A percentile compares a stretch with the other conserved stretches of the same genome.
These are phyloP conservation scores for Botryotinia convoluta DNA, from an alignment of 2,329 filamentous ascomycete genomes.

Conservation along the genomic window DNA sequence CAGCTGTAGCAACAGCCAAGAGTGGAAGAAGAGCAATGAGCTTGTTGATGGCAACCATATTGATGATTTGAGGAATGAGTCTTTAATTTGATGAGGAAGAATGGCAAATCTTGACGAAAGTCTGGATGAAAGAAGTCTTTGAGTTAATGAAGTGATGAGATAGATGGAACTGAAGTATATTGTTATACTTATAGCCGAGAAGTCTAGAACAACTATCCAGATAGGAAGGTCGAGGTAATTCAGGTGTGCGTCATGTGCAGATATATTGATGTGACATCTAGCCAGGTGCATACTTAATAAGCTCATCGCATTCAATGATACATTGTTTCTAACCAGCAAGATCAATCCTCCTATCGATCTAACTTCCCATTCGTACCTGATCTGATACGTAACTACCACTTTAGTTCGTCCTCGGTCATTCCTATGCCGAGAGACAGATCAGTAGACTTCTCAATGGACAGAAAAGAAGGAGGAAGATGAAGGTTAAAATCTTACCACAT, in stretches of 20 bases:
- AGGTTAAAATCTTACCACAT: neutral
- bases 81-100: neutral
- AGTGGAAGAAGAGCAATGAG: constrained; percentile 5
- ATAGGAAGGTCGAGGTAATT: neutral
- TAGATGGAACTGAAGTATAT: neutral
- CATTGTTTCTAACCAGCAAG: no score
- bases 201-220: neutral
- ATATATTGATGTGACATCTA: neutral
- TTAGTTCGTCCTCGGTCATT: neutral
- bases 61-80: neutral
- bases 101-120: neutral
- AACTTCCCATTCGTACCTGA: neutral
- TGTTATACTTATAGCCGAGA: neutral
- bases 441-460: neutral
- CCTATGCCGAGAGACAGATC: neutral
- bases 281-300: no score
- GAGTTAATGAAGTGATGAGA: neutral
- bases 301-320: no score
- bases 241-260: neutral
- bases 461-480: neutral
- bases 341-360: no score
- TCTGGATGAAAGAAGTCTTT: neutral
- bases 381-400: neutral
- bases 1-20: neutral
- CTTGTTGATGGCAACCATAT: constrained; percentile 10